Base-by-base conservation (phyloP, 176 grass and related monocot genomes). In the Oryza glaberrima region DNA sequence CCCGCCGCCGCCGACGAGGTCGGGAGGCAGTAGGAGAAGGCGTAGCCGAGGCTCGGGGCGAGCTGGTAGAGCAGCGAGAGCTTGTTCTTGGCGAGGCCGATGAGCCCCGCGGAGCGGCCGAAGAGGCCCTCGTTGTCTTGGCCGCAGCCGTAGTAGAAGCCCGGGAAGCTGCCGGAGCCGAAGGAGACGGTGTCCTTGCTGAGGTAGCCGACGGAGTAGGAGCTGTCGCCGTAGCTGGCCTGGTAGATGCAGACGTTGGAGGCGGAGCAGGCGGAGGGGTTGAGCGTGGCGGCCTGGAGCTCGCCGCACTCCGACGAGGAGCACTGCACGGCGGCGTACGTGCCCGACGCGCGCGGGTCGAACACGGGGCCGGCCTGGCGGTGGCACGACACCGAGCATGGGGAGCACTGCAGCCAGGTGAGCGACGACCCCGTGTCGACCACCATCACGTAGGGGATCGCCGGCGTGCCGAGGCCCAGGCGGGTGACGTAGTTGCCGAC, bases 401-500 rank as follows among this genome's bases (percentile, higher is more conserved):
- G 94, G 1, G 86, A 87, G 88, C 94, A 97, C 69, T 97, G 94
- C 52, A 97, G 90, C 94, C 94, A 97, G 52, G 86, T 88, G 65
- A 97, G 74, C 7, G 94, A 94, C 1, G 94, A 97, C 20, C 94
- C 94, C 9, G 94, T 97, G 88, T 97, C 94, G 23, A 97, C 92
- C 9, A 97, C 88, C 94, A 97, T 97, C 66, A 76, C 77, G 76
- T 92, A 92, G 71, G 90, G 20, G 67, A 73, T 92, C 11, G 92
- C 51, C 0, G 94, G 92, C 23, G 83, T 87, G 35, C 94, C 92
- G 4, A 97, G 88, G 73, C 92, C 90, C 8, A 97, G 85, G 71
- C 76, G 52, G 73, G 92, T 88, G 14, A 97, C 69, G 89, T 97
- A 97, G 86, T 97, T 97, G 11, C 94, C 94, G n/a, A 92, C 92